Percentiles rank a stretch among this genome's conserved stretches.
phyloP scores from a whole-genome alignment of 345 rosid genomes.

The Populus ilicifolia region DNA sequence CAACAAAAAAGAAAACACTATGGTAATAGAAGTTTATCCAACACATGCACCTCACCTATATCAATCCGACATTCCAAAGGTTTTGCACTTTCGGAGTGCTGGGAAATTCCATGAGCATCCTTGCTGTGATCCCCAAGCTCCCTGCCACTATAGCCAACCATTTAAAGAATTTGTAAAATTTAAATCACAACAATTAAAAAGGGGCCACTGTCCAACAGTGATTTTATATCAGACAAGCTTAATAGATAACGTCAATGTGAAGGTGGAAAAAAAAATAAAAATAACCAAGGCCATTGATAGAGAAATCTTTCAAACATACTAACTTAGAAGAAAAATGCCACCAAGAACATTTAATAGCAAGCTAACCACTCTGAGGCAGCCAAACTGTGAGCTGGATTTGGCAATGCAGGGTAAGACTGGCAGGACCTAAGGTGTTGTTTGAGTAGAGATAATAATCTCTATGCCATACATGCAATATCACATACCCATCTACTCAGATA shows the following conservation, averaged over 20 bases:
- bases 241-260: not conserved
- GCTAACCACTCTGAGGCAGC: not conserved
- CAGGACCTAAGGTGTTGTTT: not conserved
- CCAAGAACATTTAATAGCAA: not conserved
- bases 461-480: not conserved
- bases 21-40: not conserved
- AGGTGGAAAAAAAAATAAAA: not conserved
- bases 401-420: not conserved
- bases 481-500: not conserved
- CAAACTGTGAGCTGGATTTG: not conserved
- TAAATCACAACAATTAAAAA: not conserved
- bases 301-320: not conserved
- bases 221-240: not conserved
- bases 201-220: not conserved
- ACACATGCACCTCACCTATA: slow-evolving; percentile 29
- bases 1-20: not conserved
- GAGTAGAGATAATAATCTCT: not conserved
- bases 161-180: slow-evolving; percentile 4
- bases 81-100: slow-evolving; percentile 22
- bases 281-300: not conserved
- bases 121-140: slow-evolving; percentile 25
- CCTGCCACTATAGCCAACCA: slow-evolving; percentile 28
- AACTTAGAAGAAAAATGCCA: not conserved
- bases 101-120: slow-evolving; percentile 16
- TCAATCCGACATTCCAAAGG: slow-evolving; percentile 19